phyloP scores from a whole-genome alignment of 2,329 filamentous ascomycete species.

The Nothophoma quercina region DNA sequence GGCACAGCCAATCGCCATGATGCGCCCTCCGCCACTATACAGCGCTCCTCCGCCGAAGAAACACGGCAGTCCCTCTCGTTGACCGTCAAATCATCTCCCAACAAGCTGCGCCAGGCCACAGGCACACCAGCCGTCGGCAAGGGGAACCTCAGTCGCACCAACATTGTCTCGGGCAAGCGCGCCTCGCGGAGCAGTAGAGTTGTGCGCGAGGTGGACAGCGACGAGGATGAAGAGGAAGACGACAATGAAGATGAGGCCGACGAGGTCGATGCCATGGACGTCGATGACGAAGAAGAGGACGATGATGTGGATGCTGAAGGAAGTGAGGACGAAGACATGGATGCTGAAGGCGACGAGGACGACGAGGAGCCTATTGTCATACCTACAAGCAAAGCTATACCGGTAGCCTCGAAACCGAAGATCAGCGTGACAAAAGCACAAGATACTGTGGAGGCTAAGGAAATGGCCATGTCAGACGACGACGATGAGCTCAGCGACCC shows the following conservation, averaged over 20 bases:
- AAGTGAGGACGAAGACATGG: conserved; percentile 43
- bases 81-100: conserved; percentile 59
- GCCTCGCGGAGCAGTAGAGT: conserved; percentile 49
- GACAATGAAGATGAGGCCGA: conserved; percentile 50
- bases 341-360: conserved; percentile 50
- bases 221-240: conserved; percentile 53
- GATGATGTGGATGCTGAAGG: conserved; percentile 44
- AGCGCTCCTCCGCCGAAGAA: conserved; percentile 52
- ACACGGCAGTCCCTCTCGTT: conserved; percentile 56
- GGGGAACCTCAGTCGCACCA: conserved; percentile 43
- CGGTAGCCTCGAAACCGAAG: conserved; percentile 43
- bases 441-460: conserved; percentile 58
- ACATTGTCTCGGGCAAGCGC: conserved; percentile 50
- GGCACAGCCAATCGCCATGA: conserved; percentile 41
- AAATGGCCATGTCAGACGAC: conserved; percentile 58
- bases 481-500: conserved; percentile 54
- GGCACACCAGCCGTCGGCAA: conserved; percentile 40
- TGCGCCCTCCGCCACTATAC: conserved; percentile 46
- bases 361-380: conserved; percentile 47
- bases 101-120: conserved; percentile 58
- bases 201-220: conserved; percentile 50
- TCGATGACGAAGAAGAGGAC: conserved; percentile 51
- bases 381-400: conserved; percentile 37
- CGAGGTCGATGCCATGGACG: conserved; percentile 51
- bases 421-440: conserved; percentile 45